Percentiles rank a stretch among this genome's conserved stretches.
These are phyloP conservation scores for Globisporangium iwayamae DNA, from an alignment of 352 stramenopile genomes.

Conservation along the genomic window DNA sequence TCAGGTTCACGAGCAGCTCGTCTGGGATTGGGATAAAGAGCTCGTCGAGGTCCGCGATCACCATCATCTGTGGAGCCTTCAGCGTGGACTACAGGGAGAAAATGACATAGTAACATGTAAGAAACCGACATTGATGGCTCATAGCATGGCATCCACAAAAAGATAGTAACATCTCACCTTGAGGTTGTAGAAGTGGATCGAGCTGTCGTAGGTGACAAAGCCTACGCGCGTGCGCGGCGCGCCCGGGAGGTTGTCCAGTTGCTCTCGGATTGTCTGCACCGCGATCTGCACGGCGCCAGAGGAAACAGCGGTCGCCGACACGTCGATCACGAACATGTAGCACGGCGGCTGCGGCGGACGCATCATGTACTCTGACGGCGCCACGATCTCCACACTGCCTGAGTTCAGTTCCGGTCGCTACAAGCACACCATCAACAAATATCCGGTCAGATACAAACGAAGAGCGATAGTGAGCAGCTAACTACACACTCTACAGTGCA, in stretches of 20 bases:
- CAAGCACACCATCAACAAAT: not conserved
- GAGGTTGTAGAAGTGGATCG: constrained; percentile 89
- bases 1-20: constrained; percentile 98
- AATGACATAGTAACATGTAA: constrained; percentile 16
- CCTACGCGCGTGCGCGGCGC: constrained; percentile 73
- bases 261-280: constrained; percentile 72
- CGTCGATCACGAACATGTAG: constrained; percentile 89
- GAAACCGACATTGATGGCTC: no score
- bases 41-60: constrained; percentile 84
- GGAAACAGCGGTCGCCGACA: constrained; percentile 69
- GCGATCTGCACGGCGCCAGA: constrained; percentile 70
- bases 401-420: constrained; percentile 68
- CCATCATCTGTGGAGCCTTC: constrained; percentile 88
- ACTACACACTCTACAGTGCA: constrained; percentile 62
- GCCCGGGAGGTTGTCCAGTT: constrained; percentile 78
- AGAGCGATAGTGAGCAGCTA: constrained; percentile 5
- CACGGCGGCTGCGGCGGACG: constrained; percentile 83
- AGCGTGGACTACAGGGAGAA: constrained; percentile 41
- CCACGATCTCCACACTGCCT: constrained; percentile 85
- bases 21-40: constrained; percentile 92
- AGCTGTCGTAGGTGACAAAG: constrained; percentile 85
- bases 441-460: not conserved
- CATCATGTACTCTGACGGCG: constrained; percentile 89
- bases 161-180: constrained; percentile 42
- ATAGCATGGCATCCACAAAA: not conserved